phyloP scores from a whole-genome alignment of 2,329 filamentous ascomycete species.

The Talaromyces pinophilus region DNA sequence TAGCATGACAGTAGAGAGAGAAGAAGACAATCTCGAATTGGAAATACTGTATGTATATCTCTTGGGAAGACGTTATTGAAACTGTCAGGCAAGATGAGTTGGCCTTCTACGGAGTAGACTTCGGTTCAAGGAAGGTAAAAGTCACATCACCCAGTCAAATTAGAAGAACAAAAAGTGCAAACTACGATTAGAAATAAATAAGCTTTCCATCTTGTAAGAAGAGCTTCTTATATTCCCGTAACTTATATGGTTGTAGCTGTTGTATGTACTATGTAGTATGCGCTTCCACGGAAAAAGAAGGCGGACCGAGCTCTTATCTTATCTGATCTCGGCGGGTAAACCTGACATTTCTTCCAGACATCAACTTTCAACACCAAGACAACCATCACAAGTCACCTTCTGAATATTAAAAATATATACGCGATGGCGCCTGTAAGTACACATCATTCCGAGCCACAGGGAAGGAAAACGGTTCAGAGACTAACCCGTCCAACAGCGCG shows the following conservation, averaged over 20 bases:
- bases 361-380: background rate
- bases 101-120: background rate
- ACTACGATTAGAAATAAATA: background rate
- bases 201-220: background rate
- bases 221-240: background rate
- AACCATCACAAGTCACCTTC: background rate
- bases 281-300: background rate
- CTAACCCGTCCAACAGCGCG: constrained; percentile 38
- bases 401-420: background rate
- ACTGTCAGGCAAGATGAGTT: background rate
- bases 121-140: background rate
- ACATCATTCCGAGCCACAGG: background rate
- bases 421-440: constrained; percentile 21
- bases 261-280: background rate
- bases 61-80: background rate
- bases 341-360: background rate
- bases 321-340: constrained; percentile 1
- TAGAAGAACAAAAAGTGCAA: background rate
- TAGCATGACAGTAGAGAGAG: no score
- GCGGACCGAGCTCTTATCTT: background rate
- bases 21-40: no score
- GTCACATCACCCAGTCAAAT: background rate
- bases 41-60: background rate
- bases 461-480: background rate
- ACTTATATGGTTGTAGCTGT: background rate